A percentile compares a stretch with the other conserved stretches of the same genome.
phyloP scores from a whole-genome alignment of 2,329 filamentous ascomycete genomes.

The Harringtonia aguacate region DNA sequence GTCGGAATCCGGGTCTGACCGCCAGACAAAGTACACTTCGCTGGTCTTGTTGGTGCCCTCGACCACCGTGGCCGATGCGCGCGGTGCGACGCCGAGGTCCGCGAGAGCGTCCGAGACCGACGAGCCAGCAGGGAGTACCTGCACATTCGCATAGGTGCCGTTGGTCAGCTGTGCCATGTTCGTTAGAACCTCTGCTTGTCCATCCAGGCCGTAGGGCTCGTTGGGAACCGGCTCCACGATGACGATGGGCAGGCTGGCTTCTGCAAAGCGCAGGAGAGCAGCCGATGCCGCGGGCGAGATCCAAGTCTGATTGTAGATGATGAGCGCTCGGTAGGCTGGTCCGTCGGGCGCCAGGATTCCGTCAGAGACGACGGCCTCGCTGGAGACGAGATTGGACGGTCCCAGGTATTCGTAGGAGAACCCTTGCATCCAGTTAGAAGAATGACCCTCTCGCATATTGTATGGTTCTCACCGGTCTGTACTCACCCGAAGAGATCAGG shows the following conservation, averaged over 20 bases:
- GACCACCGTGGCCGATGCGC: constrained; percentile 8
- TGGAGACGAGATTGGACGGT: no score
- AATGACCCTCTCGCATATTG: no score
- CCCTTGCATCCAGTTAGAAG: no score
- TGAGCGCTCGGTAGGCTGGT: constrained; percentile 14
- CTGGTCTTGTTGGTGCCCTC: constrained; percentile 16
- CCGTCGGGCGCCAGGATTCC: constrained; percentile 14
- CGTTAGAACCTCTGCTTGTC: constrained; percentile 18
- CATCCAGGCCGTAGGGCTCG: constrained; percentile 17
- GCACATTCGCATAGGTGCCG: not conserved
- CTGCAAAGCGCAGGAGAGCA: constrained; percentile 11
- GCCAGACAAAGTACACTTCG: constrained; percentile 23
- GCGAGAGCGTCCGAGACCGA: no score
- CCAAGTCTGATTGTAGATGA: constrained; percentile 13
- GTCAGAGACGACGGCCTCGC: constrained; percentile 4
- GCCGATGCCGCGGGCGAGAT: constrained; percentile 10
- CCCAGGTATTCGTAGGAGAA: constrained; percentile 3
- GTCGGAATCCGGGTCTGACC: constrained; percentile 15
- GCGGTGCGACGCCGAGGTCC: not conserved
- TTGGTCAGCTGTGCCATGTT: constrained; percentile 7
- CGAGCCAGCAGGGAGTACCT: no score
- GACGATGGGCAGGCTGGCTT: constrained; percentile 13
- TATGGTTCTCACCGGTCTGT: no score
- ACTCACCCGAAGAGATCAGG: no score
- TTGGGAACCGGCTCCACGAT: constrained; percentile 9